These are phyloP conservation scores for Kluyveromyces nonfermentans DNA, from an alignment of 805 yeast species.

Conservation along the genomic window DNA sequence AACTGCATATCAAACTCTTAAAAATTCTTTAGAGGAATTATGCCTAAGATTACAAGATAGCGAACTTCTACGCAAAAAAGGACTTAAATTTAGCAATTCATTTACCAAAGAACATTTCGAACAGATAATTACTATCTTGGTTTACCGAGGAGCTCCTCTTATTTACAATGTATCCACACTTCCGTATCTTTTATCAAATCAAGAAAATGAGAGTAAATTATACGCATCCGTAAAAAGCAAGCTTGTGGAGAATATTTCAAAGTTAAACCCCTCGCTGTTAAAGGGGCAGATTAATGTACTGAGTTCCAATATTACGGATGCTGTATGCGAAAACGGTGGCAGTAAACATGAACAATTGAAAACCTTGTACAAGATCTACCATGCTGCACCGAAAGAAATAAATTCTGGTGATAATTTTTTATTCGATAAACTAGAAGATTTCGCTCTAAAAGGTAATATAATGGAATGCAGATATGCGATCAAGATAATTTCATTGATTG, in stretches of 20 bases:
- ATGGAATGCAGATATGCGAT: constrained; percentile 56
- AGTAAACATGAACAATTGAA: constrained; percentile 36
- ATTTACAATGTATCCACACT: constrained; percentile 60
- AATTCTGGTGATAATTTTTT: constrained; percentile 36
- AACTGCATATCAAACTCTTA: constrained; percentile 50
- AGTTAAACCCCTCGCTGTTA: constrained; percentile 53
- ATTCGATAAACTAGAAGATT: constrained; percentile 34
- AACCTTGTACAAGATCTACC: constrained; percentile 50
- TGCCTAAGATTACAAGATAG: constrained; percentile 44
- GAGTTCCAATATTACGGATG: constrained; percentile 17
- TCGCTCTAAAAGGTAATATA: constrained; percentile 47
- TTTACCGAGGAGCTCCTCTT: constrained; percentile 53
- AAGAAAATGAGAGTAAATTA: constrained; percentile 13
- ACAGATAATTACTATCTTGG: constrained; percentile 43
- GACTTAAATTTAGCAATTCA: constrained; percentile 24
- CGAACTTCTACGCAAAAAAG: constrained; percentile 34
- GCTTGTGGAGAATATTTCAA: constrained; percentile 50
- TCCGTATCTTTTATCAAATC: constrained; percentile 39
- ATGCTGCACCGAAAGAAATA: constrained; percentile 39
- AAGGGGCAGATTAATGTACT: constrained; percentile 48
- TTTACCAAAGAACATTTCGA: constrained; percentile 42
- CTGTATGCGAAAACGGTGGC: constrained; percentile 19
- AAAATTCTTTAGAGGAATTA: constrained; percentile 56
- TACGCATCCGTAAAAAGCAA: constrained; percentile 32
- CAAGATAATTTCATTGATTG: constrained; percentile 43